Evolutionary conservation across 2,329 filamentous ascomycete species (phyloP), one percentile per base, ranked within the genome.

Genomic region (Botrytis sinoallii): DNA sequence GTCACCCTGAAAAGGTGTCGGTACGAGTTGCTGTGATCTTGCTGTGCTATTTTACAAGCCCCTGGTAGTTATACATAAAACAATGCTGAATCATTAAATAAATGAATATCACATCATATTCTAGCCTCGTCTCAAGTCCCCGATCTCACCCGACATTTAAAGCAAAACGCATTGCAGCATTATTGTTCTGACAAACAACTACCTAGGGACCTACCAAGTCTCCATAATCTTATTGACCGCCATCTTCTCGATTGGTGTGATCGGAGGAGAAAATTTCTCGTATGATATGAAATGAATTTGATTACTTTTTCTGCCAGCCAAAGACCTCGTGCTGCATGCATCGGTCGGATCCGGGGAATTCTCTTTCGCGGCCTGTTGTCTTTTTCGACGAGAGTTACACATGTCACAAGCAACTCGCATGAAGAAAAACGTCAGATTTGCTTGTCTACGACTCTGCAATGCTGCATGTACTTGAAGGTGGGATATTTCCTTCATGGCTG

Each of bases 121-220:
- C 71, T 69, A 69, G 63, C 40, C 63, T 69, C 52, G 22, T 48
- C 63, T 72, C 55, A 29, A 61, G 40, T 44, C 40, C 38, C 71
- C 71, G 71, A 35, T 60, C 29, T 72, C 63, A 68, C 40, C 71
- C 71, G 71, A 72, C 9, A 57, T 60, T 18, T 16, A 8, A 42
- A 16, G 22, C 46, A 12, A 59, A 48, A 12, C 38, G n/a, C 25
- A 44, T 52, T 6, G 48, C 25, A 55, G 48, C 68, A 70, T 38
- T 38, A 8, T 38, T n/a, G 29, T 14, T 69, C 35, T 42, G 38
- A 42, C 69, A 38, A 64, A 42, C 69, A 29, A 52, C 4, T 18
- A 25, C 48, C 32, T 32, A 32, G 32, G 32, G 32, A 32, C 32
- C 25, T 61, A 16, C 5, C 20, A n/a, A 71, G 42, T 46, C 32